Evolutionary conservation across 352 stramenopile species (phyloP).

Genomic region (Thalassiosira mediterranea): DNA sequence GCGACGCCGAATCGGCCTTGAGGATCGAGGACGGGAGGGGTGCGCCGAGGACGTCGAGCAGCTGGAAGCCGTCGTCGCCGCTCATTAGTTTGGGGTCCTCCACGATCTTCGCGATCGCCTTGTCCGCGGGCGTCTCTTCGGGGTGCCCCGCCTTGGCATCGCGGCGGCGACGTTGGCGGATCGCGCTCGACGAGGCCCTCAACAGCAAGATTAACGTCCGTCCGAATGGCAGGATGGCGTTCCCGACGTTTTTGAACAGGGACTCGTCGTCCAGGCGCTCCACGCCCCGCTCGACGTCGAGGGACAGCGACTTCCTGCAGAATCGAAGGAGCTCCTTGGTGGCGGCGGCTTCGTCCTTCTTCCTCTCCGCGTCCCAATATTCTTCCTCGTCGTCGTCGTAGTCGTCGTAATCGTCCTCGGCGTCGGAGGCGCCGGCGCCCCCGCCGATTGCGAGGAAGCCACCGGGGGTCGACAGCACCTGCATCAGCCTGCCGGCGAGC

Average conservation of each 20-base stretch:
- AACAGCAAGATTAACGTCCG: slow-evolving; percentile 78
- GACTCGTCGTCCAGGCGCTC: slow-evolving; percentile 40
- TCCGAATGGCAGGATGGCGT: slow-evolving; percentile 78
- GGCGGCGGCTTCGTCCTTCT: slow-evolving; percentile 54
- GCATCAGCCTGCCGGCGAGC: slow-evolving; percentile 72
- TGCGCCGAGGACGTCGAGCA: slow-evolving; percentile 71
- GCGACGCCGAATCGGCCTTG: slow-evolving; percentile 49
- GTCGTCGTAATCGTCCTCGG: slow-evolving; percentile 62
- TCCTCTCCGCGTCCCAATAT: slow-evolving; percentile 60
- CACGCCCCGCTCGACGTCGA: slow-evolving; percentile 17
- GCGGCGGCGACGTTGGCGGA: slow-evolving; percentile 51
- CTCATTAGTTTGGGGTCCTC: slow-evolving; percentile 68
- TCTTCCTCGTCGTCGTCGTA: slow-evolving; percentile 71
- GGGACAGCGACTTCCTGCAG: slow-evolving; percentile 50
- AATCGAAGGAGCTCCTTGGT: slow-evolving; percentile 59
- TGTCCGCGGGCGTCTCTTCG: slow-evolving; percentile 26
- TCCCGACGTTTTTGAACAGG: slow-evolving; percentile 67
- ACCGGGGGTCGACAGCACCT: slow-evolving; percentile 71
- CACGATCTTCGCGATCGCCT: slow-evolving; percentile 43
- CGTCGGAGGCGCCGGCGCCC: slow-evolving; percentile 52
- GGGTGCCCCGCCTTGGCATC: slow-evolving; percentile 4
- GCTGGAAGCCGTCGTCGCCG: slow-evolving; percentile 75
- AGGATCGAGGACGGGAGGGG: slow-evolving; percentile 66
- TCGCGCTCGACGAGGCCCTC: slow-evolving; percentile 58
- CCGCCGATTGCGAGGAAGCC: slow-evolving; percentile 56